phyloP scores from a whole-genome alignment of 1,284 basidiomycete genomes.

The Pisolithus thermaeus region DNA sequence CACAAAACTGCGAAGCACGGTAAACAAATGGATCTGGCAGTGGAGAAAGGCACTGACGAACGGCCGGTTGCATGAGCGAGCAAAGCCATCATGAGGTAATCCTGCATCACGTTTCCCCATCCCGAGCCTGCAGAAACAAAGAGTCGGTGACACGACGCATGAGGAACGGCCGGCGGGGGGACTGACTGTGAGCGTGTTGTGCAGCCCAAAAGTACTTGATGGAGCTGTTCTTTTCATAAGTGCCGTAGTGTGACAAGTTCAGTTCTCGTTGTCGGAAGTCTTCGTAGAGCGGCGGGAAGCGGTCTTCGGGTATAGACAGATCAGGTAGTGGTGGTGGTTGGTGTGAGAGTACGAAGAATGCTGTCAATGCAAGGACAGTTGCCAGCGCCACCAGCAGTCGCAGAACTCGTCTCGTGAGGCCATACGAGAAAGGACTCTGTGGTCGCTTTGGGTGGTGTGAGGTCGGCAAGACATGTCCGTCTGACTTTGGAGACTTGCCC shows the following conservation, averaged over 20 bases:
- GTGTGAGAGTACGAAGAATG: slow-evolving; percentile 9
- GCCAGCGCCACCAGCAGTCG: slow-evolving; percentile 12
- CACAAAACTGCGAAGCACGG: slow-evolving; percentile 26
- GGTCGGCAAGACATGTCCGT: neutral
- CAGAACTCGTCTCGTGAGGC: slow-evolving; percentile 21
- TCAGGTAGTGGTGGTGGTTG: neutral
- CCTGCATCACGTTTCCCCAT: slow-evolving; percentile 41
- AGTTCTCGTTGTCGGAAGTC: slow-evolving; percentile 14
- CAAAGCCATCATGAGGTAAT: slow-evolving; percentile 30
- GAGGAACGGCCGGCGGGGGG: neutral
- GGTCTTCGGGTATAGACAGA: neutral
- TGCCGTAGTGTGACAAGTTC: slow-evolving; percentile 18
- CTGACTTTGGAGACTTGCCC: neutral
- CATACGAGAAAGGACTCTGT: slow-evolving; percentile 5
- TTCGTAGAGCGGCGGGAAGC: slow-evolving; percentile 21
- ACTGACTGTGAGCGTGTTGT: slow-evolving; percentile 25
- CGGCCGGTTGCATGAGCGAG: slow-evolving; percentile 29
- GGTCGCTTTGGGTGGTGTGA: neutral
- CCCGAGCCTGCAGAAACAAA: slow-evolving; percentile 26
- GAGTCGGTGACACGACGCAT: neutral
- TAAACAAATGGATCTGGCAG: slow-evolving; percentile 5
- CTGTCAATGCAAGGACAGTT: slow-evolving; percentile 2
- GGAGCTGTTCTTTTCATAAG: slow-evolving; percentile 13
- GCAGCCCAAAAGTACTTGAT: slow-evolving; percentile 26
- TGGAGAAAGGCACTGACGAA: slow-evolving; percentile 24